Base-by-base conservation (phyloP, 352 stramenopile genomes). In the Phytopythium chamaehyphon region DNA sequence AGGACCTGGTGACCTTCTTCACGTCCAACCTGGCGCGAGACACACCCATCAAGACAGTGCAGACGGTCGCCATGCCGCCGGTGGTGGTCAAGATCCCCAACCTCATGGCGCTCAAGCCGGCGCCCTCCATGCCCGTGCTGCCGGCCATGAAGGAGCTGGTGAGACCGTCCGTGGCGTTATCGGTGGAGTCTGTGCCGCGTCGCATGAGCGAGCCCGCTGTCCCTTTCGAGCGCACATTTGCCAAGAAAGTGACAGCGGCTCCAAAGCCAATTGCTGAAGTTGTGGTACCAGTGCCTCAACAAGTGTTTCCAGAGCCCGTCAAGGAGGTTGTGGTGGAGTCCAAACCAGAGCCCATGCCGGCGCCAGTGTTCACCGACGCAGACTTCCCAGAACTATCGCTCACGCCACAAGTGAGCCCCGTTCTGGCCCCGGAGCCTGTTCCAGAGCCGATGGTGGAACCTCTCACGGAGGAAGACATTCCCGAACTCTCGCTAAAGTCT, bases 61-160 rank as follows among this genome's bases (percentile, higher is more conserved):
- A 59, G 33, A 44, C 26, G 19, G 38, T 68, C 28, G 46, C 7
- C 1, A 43, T 43, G 28, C 51, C 54, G 19, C 56, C 69, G 10
- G 16, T 70, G 40, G 18, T 40, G 23, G n/a, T 62, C 19, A 61
- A 62, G 16, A 19, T 43, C 48, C 46, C 48, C 16, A 61, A 69
- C n/a, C 23, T 64, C 36, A 51, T 62, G 40, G 46, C 57, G 24
- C 40, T 56, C 14, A 52, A 60, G 39, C 49, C 31, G n/a, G 12
- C 45, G 44, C 57, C 55, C 16, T 42, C 49, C n/a, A 37, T 48
- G 40, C 6, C 23, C 21, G 24, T 40, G 28, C 8, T 36, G 18
- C 26, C 47, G 19, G 22, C 38, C n/a, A 22, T 19, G 5, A 61
- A 51, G 45, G 45, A 40, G 22, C 42, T 51, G 37, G 31, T 14